Conservation (phyloP, 2,329 filamentous ascomycete species). For the Xylariaceae sp. region DNA sequence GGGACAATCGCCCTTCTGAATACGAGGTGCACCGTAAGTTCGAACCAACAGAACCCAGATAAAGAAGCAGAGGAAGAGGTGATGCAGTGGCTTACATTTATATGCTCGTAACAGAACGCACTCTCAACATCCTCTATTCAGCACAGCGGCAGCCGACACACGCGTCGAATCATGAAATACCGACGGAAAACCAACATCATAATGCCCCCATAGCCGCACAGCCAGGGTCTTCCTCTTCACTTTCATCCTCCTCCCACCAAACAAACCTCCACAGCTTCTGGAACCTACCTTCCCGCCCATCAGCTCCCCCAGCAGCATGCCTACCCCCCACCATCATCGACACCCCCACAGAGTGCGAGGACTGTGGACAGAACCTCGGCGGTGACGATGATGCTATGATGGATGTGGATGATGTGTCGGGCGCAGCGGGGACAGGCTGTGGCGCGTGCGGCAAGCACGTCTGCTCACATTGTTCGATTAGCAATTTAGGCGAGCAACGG, state of each 20-base stretch:
- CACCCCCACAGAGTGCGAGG: conserved; percentile 55
- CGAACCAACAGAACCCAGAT: neutral
- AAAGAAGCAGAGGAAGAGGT: neutral
- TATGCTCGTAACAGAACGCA: conserved; percentile 53
- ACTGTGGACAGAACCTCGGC: conserved; percentile 52
- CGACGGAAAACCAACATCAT: conserved; percentile 14
- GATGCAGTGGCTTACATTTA: conserved; percentile 28
- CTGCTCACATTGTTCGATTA: conserved; percentile 66
- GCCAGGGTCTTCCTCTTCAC: conserved; percentile 3
- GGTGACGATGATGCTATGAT: conserved; percentile 32
- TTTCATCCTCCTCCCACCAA: conserved; percentile 45
- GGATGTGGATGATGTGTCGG: conserved; percentile 48
- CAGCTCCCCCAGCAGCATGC: conserved; percentile 36
- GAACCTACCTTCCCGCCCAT: conserved; percentile 55
- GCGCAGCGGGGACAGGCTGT: conserved; percentile 50
- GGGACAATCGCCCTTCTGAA: conserved; percentile 64
- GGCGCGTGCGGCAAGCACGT: conserved; percentile 61
- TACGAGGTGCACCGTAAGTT: conserved; percentile 61
- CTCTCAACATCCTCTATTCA: conserved; percentile 63
- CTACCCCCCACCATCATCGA: conserved; percentile 27
- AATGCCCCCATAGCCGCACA: conserved; percentile 23
- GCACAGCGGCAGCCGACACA: conserved; percentile 52
- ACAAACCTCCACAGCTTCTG: conserved; percentile 67
- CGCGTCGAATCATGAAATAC: conserved; percentile 12
- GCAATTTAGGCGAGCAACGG: conserved; percentile 61